These are phyloP conservation scores for Globisporangium orthogonon DNA, from an alignment of 352 stramenopile genomes.

Conservation along the genomic window DNA sequence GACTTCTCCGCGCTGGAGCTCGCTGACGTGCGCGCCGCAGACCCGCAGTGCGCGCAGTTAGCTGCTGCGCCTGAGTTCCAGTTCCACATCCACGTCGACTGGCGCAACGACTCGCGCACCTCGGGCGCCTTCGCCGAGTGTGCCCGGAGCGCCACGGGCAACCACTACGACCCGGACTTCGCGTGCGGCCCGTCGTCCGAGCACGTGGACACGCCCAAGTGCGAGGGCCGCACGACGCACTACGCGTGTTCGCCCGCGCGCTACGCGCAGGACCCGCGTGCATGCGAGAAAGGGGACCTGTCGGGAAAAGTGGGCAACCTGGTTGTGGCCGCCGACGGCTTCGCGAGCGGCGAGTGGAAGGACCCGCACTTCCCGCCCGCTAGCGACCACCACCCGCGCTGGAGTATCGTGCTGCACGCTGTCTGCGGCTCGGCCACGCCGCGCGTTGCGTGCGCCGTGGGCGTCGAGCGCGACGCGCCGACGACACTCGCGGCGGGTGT, in stretches of 20 bases:
- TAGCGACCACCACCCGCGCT: slow-evolving; percentile 17
- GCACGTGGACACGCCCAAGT: slow-evolving; percentile 16
- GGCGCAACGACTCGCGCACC: slow-evolving; percentile 12
- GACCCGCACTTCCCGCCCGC: slow-evolving; percentile 27
- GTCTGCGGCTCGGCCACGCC: slow-evolving; percentile 18
- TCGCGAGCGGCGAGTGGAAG: slow-evolving; percentile 18
- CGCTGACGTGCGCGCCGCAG: slow-evolving; percentile 8
- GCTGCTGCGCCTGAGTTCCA: slow-evolving; percentile 12
- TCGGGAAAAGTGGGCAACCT: slow-evolving; percentile 38
- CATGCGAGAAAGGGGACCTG: slow-evolving; percentile 40
- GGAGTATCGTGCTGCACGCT: slow-evolving; percentile 29
- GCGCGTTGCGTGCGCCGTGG: slow-evolving; percentile 31
- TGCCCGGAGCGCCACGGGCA: slow-evolving; percentile 19
- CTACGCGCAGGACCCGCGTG: slow-evolving; percentile 20
- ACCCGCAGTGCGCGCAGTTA: slow-evolving; percentile 11
- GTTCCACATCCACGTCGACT: slow-evolving; percentile 42
- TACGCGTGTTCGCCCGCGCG: slow-evolving; percentile 28
- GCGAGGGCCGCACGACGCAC: slow-evolving; percentile 7
- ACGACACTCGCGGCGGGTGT: neutral
- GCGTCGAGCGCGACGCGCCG: slow-evolving; percentile 1
- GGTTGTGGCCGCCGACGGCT: slow-evolving; percentile 9
- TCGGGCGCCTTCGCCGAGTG: slow-evolving; percentile 28
- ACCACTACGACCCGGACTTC: slow-evolving; percentile 38
- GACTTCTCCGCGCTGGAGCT: slow-evolving; percentile 9
- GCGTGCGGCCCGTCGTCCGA: slow-evolving; percentile 39